These are phyloP conservation scores for Periconia sp. DNA, from an alignment of 2,329 filamentous ascomycete genomes.

Conservation along the genomic window DNA sequence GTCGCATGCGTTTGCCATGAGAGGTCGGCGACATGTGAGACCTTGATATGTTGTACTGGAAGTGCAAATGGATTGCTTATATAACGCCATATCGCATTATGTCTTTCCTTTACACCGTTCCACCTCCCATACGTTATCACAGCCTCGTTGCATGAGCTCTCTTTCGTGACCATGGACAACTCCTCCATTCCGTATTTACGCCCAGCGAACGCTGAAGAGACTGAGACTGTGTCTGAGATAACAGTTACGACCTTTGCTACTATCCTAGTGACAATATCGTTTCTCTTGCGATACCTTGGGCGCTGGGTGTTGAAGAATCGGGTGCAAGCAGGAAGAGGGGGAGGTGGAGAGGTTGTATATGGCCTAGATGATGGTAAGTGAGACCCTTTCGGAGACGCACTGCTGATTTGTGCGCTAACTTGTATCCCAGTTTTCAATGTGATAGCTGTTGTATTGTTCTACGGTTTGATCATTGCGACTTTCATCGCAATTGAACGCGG, in stretches of 20 bases:
- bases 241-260: conserved; percentile 10
- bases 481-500: conserved; percentile 24
- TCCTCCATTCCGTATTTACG: not conserved
- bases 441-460: conserved; percentile 20
- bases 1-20: not conserved
- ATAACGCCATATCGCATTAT: not conserved
- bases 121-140: not conserved
- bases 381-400: not conserved
- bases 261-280: conserved; percentile 9
- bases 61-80: no score
- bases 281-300: conserved; percentile 16
- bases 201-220: conserved; percentile 13
- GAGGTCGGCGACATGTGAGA: not conserved
- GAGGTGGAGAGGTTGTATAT: conserved; percentile 5
- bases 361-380: conserved; percentile 21
- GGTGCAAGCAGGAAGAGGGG: conserved; percentile 3
- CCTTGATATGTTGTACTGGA: not conserved
- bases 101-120: not conserved
- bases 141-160: no score
- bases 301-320: conserved; percentile 16
- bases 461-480: conserved; percentile 14
- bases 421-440: conserved; percentile 17
- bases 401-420: not conserved
- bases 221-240: conserved; percentile 5
- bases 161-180: no score